Evolutionary conservation across 768 basidiomycete species (phyloP).

Genomic region (Gloeostereum incarnatum): DNA sequence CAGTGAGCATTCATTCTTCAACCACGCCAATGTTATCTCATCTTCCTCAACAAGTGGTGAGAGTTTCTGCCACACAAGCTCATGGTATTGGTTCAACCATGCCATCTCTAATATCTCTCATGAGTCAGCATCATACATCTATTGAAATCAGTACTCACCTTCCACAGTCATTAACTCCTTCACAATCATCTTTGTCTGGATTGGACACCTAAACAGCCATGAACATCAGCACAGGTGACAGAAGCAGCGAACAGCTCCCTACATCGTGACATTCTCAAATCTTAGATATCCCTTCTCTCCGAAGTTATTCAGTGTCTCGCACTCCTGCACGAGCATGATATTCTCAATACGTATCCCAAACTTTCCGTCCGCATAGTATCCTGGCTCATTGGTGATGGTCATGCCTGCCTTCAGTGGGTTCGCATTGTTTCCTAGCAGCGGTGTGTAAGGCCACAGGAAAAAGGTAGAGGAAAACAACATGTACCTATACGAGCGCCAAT

Average conservation of each 20-base stretch:
- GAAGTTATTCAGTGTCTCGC: slow-evolving; percentile 67
- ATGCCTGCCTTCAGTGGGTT: slow-evolving; percentile 73
- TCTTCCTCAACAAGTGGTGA: slow-evolving; percentile 61
- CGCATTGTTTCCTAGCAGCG: slow-evolving; percentile 48
- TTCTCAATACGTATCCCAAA: slow-evolving; percentile 94
- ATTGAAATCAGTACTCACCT: slow-evolving; percentile 5
- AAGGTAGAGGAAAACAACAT: neutral
- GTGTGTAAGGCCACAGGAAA: neutral
- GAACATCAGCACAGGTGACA: neutral
- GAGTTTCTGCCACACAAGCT: slow-evolving; percentile 64
- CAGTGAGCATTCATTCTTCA: slow-evolving; percentile 53
- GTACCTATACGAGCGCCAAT: slow-evolving; percentile 34
- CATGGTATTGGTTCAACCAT: slow-evolving; percentile 86
- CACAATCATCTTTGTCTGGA: slow-evolving; percentile 79
- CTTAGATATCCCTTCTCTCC: slow-evolving; percentile 77
- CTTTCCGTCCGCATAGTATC: slow-evolving; percentile 83
- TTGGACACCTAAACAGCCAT: slow-evolving; percentile 55
- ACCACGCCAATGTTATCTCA: slow-evolving; percentile 48
- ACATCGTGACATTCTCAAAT: slow-evolving; percentile 88
- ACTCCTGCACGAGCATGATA: slow-evolving; percentile 69
- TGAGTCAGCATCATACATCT: neutral
- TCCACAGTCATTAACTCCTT: slow-evolving; percentile 42
- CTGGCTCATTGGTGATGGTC: slow-evolving; percentile 92
- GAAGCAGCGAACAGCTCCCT: slow-evolving; percentile 13
- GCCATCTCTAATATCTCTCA: slow-evolving; percentile 37